These are phyloP conservation scores for Galerina sulciceps DNA, from an alignment of 768 basidiomycete species.

Conservation along the genomic window DNA sequence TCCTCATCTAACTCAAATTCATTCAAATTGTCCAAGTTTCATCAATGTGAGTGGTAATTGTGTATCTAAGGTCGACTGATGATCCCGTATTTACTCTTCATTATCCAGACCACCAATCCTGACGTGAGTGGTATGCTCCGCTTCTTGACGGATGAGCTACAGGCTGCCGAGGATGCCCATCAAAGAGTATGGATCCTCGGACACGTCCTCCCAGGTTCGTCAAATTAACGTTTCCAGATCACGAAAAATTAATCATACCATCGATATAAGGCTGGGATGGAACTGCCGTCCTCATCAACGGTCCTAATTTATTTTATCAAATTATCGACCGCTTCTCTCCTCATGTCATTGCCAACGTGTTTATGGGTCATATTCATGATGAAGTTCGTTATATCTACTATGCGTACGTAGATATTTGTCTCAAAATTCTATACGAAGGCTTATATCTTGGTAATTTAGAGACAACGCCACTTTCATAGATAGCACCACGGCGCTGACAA, in stretches of 20 bases:
- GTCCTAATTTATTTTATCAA: neutral
- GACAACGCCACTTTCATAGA: neutral
- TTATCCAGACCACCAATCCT: neutral
- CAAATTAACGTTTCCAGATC: too few relatives aligned
- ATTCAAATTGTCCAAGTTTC: neutral
- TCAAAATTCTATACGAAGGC: neutral
- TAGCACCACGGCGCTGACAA: neutral
- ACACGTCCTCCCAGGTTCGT: neutral
- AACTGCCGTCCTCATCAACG: neutral
- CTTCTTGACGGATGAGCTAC: conserved; percentile 3
- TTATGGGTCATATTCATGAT: conserved; percentile 1
- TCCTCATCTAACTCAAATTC: neutral
- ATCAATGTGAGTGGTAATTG: neutral
- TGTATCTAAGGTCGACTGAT: neutral
- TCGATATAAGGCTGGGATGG: neutral
- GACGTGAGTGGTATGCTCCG: conserved; percentile 2
- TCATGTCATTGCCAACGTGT: neutral
- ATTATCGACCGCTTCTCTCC: conserved; percentile 3
- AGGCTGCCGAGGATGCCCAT: neutral
- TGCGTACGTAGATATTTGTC: neutral
- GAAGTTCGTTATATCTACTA: conserved; percentile 3
- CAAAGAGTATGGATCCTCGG: neutral
- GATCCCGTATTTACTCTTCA: neutral
- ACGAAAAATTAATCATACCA: neutral
- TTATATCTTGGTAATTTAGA: neutral